Conservation (phyloP, 2,329 filamentous ascomycete species). For the Penicillium corylophilum region DNA sequence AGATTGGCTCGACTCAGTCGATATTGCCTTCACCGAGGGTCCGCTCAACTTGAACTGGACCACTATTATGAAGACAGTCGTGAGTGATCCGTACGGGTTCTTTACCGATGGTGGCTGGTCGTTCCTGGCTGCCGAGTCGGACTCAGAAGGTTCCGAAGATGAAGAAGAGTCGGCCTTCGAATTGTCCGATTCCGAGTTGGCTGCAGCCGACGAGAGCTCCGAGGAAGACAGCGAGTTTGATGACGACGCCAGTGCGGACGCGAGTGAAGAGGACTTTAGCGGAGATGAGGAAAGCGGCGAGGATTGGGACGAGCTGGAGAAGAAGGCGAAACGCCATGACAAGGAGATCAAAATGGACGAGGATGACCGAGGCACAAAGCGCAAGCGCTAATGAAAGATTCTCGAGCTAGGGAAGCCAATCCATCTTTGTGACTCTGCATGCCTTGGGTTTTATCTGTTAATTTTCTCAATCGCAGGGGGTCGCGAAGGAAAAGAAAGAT, state of each 20-base stretch:
- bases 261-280: constrained; percentile 57
- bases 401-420: neutral
- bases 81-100: constrained; percentile 89
- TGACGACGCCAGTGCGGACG: constrained; percentile 81
- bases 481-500: neutral
- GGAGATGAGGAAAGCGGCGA: constrained; percentile 73
- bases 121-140: constrained; percentile 83
- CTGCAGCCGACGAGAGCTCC: constrained; percentile 68
- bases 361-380: constrained; percentile 66
- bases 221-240: constrained; percentile 94
- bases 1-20: constrained; percentile 94
- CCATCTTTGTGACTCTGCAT: neutral
- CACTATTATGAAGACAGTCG: constrained; percentile 99
- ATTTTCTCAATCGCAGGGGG: neutral
- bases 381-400: constrained; percentile 61
- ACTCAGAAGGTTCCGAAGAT: constrained; percentile 76
- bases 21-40: constrained; percentile 91
- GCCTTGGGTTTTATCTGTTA: neutral
- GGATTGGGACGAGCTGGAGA: constrained; percentile 92
- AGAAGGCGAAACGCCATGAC: constrained; percentile 71
- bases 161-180: constrained; percentile 93
- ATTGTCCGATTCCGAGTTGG: constrained; percentile 79
- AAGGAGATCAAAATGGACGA: constrained; percentile 55
- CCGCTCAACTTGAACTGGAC: constrained; percentile 98
- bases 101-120: constrained; percentile 94